These are phyloP conservation scores for Trichoderma gracile DNA, from an alignment of 2,329 filamentous ascomycete species.

Conservation along the genomic window DNA sequence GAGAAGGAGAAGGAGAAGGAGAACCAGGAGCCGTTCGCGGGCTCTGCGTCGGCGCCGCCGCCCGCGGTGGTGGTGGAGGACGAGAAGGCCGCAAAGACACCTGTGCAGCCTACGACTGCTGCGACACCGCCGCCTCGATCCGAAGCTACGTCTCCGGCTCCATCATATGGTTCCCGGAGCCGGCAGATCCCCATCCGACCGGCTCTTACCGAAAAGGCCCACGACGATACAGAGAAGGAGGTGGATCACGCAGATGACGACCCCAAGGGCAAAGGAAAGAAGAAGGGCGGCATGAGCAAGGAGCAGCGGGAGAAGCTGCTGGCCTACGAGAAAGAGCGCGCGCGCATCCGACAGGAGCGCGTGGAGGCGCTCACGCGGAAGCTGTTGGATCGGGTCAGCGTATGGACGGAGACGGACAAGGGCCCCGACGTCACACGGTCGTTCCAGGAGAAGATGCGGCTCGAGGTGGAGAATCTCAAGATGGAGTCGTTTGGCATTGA, in stretches of 20 bases:
- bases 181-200: conserved; percentile 72
- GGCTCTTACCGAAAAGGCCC: conserved; percentile 79
- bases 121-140: conserved; percentile 38
- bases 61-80: conserved; percentile 43
- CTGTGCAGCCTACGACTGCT: conserved; percentile 30
- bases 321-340: conserved; percentile 84
- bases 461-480: conserved; percentile 97
- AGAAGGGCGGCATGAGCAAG: conserved; percentile 81
- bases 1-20: conserved; percentile 38
- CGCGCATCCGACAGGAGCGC: conserved; percentile 81
- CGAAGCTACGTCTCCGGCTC: conserved; percentile 44
- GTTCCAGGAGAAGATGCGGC: conserved; percentile 89
- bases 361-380: conserved; percentile 83
- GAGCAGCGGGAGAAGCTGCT: conserved; percentile 91
- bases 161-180: conserved; percentile 46
- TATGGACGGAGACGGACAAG: conserved; percentile 98
- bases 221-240: conserved; percentile 68
- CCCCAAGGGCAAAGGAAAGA: conserved; percentile 64
- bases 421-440: conserved; percentile 77
- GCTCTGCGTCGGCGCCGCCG: conserved; percentile 27
- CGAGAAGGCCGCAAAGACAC: conserved; percentile 39
- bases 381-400: conserved; percentile 81
- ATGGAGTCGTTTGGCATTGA: conserved; percentile 99
- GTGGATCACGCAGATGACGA: conserved; percentile 57
- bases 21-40: conserved; percentile 20